A percentile compares a stretch with the other conserved stretches of the same genome.
phyloP scores from a whole-genome alignment of 2,329 filamentous ascomycete species.

The Byssothecium circinans region DNA sequence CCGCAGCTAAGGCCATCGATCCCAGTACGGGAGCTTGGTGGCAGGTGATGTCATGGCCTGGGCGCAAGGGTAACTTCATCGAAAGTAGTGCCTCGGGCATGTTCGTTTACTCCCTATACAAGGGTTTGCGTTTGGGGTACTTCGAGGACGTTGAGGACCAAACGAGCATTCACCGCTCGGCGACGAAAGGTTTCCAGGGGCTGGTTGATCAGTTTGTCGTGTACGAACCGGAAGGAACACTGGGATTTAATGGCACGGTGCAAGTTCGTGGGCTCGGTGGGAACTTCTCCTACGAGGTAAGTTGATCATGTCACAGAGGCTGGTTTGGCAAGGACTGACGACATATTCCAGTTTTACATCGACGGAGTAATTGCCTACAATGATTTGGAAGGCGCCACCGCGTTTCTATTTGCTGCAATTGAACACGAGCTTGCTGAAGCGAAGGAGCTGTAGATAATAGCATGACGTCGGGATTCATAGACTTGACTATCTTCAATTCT shows the following conservation, averaged over 20 bases:
- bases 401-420: neutral
- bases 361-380: neutral
- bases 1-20: conserved; percentile 41
- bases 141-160: conserved; percentile 7
- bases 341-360: neutral
- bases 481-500: neutral
- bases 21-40: conserved; percentile 55
- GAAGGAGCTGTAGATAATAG: neutral
- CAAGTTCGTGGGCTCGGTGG: conserved; percentile 29
- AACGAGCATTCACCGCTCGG: conserved; percentile 21
- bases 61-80: conserved; percentile 58
- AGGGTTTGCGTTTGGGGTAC: conserved; percentile 48
- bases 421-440: neutral
- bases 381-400: neutral
- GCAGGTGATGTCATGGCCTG: conserved; percentile 57
- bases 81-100: conserved; percentile 62
- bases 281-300: conserved; percentile 26
- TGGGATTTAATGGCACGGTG: conserved; percentile 39
- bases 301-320: conserved; percentile 4
- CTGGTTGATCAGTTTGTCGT: conserved; percentile 23
- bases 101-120: conserved; percentile 58
- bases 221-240: conserved; percentile 18
- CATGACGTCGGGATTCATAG: neutral
- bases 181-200: conserved; percentile 44
- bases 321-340: neutral